Base-by-base conservation (phyloP, 805 yeast genomes). In the Metschnikowia reukaufii region DNA sequence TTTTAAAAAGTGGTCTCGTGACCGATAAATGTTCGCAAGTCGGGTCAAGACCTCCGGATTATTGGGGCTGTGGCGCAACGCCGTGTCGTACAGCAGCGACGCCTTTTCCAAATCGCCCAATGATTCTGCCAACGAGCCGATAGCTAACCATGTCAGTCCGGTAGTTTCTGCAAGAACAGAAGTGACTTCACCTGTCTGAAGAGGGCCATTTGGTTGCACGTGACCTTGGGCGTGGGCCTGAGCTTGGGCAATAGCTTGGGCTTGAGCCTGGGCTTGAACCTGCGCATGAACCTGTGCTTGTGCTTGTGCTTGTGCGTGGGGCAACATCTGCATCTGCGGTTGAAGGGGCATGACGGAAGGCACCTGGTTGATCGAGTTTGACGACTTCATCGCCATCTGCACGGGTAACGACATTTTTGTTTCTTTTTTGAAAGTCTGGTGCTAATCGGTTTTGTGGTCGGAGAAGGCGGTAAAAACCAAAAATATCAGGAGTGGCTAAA, bases 91-190 rank as follows among this genome's bases (percentile, higher is more conserved):
- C 25, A 96, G 89, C 55, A 82, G 81, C 32, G 89, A 83, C 4
- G 98, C 98, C 56, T 88, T 81, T 56, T 91, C 97, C 44, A 82
- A 83, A 60, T 91, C 96, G 17, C 92, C 95, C 49, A 94, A 72
- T 42, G 88, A 74, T 64, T 92, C 97, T 18, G 98, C 97, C 53
- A 90, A 76, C 7, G 88, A 79, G 17, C 97, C 97, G 45, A 89
- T 81, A 16, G 95, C 90, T 39, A 87, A 70, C 97, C 97, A 90
- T 3, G 96, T 86, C 45, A 84, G 86, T 1, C 88, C 83, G 19
- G 88, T 84, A 41, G 88, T 83, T 62, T 77, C 70, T 51, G 65
- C 45, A 27, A 56, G 51, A 21, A 54, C 51, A 15, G 55, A 52
- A 35, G 47, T 35, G 3, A 49, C 51, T 23, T 54, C 57, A 36